phyloP scores from a whole-genome alignment of 805 yeast genomes.

The Saccharomyces jurei region DNA sequence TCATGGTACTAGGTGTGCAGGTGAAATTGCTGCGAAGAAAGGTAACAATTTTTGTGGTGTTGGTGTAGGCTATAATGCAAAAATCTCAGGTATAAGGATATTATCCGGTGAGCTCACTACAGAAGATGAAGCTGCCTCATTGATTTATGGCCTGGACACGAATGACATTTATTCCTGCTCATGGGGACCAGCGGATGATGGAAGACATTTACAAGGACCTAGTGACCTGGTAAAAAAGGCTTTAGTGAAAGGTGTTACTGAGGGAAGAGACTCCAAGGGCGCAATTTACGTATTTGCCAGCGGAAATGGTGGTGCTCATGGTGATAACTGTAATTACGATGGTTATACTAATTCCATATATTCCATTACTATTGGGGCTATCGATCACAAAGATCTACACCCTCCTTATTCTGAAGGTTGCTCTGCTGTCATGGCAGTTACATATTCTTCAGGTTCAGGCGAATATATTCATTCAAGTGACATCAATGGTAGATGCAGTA shows the following conservation, averaged over 20 bases:
- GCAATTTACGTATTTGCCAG: constrained; percentile 90
- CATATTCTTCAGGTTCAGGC: constrained; percentile 86
- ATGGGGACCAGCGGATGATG: constrained; percentile 98
- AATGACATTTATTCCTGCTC: constrained; percentile 95
- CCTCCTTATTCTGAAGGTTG: constrained; percentile 90
- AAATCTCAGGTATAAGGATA: constrained; percentile 85
- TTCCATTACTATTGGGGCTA: constrained; percentile 90
- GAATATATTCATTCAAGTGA: constrained; percentile 88
- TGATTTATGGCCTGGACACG: constrained; percentile 68
- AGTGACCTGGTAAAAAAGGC: constrained; percentile 71
- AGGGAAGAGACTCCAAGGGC: constrained; percentile 77
- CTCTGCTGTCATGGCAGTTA: constrained; percentile 88
- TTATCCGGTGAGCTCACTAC: constrained; percentile 71
- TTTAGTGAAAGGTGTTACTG: constrained; percentile 70
- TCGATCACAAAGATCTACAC: constrained; percentile 78
- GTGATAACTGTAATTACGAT: constrained; percentile 91
- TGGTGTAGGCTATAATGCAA: constrained; percentile 86
- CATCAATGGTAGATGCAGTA: constrained; percentile 58
- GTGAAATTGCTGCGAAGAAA: constrained; percentile 86
- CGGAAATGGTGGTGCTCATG: constrained; percentile 81
- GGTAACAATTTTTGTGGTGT: constrained; percentile 84
- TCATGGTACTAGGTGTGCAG: constrained; percentile 97
- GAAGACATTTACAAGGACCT: constrained; percentile 79
- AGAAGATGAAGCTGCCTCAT: constrained; percentile 86
- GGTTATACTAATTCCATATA: constrained; percentile 95